Base-by-base conservation (phyloP, 148 eudicot species). In the Oxyria digyna region DNA sequence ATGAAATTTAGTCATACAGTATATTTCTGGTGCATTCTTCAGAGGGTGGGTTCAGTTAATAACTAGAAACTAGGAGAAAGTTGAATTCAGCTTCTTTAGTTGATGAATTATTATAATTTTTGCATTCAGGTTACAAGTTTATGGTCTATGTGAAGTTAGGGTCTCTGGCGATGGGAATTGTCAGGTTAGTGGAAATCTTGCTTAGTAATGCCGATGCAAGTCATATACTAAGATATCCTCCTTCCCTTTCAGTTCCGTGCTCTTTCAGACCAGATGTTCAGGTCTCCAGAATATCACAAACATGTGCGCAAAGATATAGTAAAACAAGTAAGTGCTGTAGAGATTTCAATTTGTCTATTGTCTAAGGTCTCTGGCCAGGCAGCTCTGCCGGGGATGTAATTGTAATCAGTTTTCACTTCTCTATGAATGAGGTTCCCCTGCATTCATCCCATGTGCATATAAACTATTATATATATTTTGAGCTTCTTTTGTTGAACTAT, bases 91-190 rank as follows among this genome's bases (percentile, higher is more conserved):
- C 7, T 14, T 40, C 32, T 42, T 41, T 67, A 24, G 3, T 12
- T 46, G 18, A 68, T 46, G 32, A 26, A 69, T 32, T 46, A 2
- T 54, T 68, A 24, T 14, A 41, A 41, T 68, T 21, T 68, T 21
- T 68, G 54, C n/a, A 29, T 66, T 69, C 88, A 91, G 97, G 85
- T 59, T 91, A 63, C 82, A 79, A 65, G 80, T 80, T 63, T 87
- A 91, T 77, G 92, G 92, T 68, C 78, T 91, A 37, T 87, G 72
- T 75, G 97, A 91, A 76, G 89, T 89, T 69, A 83, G 75, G 81
- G 92, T 91, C 64, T 85, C 92, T 20, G 97, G 97, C 63, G 97
- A 91, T 82, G 97, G 97, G 70, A 91, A 91, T 84, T 91, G 97
- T 77, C 97, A 91, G 94, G 97, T 91, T 72, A 46, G 83, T 79